Conservation (phyloP, 2,329 filamentous ascomycete species). For the Colletotrichum sojae region DNA sequence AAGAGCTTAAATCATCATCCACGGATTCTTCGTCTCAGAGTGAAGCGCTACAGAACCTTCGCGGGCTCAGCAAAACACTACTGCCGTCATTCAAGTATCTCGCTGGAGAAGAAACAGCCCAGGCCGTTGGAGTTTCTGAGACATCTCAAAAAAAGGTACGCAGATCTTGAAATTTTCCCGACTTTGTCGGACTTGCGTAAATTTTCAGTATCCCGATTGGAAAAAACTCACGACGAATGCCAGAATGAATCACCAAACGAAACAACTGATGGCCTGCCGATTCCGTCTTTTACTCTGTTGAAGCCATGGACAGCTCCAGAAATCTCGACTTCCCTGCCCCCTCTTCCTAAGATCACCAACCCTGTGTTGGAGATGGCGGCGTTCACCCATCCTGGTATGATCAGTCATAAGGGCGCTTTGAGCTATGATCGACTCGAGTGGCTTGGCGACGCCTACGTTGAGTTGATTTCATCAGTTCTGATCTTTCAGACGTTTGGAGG, state of each 20-base stretch:
- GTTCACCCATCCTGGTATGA: conserved; percentile 75
- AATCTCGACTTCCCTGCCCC: conserved; percentile 64
- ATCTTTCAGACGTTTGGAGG: conserved; percentile 80
- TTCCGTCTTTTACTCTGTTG: conserved; percentile 43
- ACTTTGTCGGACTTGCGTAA: too few relatives aligned
- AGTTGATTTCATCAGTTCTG: conserved; percentile 81
- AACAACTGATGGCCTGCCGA: conserved; percentile 11
- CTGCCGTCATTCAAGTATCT: conserved; percentile 47
- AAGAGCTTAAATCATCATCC: conserved; percentile 49
- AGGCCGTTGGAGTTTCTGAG: neutral
- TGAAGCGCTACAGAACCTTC: conserved; percentile 23
- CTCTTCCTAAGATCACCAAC: conserved; percentile 74
- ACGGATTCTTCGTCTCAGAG: neutral
- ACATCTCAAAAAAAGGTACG: conserved; percentile 2
- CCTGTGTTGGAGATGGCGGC: conserved; percentile 71
- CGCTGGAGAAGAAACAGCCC: conserved; percentile 18
- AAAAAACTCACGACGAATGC: neutral
- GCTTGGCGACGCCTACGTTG: conserved; percentile 88
- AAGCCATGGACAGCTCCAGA: conserved; percentile 67
- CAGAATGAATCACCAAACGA: neutral
- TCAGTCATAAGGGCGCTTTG: conserved; percentile 52
- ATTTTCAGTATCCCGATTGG: too few relatives aligned
- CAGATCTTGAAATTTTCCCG: neutral
- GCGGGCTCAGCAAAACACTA: conserved; percentile 45
- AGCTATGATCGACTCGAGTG: conserved; percentile 90